phyloP scores from a whole-genome alignment of 78 protist species.

The Guillardia theta region DNA sequence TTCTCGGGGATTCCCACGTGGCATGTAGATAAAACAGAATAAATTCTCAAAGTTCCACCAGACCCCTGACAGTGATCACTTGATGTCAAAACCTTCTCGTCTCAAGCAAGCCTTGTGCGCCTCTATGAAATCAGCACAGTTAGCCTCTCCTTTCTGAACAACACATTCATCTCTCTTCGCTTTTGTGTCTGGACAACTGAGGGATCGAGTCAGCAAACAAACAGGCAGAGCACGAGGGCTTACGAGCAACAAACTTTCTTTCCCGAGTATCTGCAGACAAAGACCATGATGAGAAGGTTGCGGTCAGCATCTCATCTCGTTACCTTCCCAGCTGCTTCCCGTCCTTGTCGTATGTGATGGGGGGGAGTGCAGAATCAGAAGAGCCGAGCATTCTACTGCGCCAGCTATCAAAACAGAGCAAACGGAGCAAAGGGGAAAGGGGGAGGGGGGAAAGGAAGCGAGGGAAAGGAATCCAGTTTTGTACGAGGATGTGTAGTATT shows the following conservation, averaged over 20 bases:
- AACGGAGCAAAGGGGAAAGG: too few species aligned
- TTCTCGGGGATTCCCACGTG: too few species aligned
- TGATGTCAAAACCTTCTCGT: background rate
- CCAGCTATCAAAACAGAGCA: too few species aligned
- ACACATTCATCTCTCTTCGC: background rate
- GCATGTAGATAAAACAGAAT: too few species aligned
- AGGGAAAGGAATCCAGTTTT: too few species aligned
- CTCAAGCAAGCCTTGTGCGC: background rate
- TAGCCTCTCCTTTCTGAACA: background rate
- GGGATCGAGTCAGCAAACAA: background rate
- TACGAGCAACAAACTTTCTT: constrained; percentile 14
- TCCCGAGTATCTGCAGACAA: background rate
- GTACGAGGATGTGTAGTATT: too few species aligned
- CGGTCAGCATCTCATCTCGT: background rate
- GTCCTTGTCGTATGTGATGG: constrained; percentile 8
- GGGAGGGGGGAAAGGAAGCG: too few species aligned
- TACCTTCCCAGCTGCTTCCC: constrained; percentile 3
- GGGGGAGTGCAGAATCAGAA: background rate
- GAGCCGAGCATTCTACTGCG: too few species aligned
- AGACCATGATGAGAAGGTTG: background rate
- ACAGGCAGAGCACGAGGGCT: background rate
- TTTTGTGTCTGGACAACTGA: background rate
- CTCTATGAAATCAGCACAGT: background rate
- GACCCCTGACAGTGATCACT: too few species aligned
- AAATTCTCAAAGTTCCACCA: too few species aligned